Base-by-base conservation (phyloP, 2,329 filamentous ascomycete species). In the Podosphaera xanthii region DNA sequence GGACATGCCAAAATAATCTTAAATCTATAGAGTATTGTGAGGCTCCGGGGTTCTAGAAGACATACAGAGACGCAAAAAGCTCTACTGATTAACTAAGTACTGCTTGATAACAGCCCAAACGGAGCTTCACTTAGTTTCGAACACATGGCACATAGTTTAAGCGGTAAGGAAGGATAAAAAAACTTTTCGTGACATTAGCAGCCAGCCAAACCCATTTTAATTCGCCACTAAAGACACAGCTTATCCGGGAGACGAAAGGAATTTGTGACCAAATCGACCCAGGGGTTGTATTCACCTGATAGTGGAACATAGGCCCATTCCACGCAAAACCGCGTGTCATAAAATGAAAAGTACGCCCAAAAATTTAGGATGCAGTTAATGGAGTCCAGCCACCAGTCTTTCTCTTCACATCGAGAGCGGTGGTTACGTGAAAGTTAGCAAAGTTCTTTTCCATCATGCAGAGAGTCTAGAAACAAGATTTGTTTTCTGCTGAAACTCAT, bases 321-420 rank as follows among this genome's bases (percentile, higher is more conserved):
- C 67, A 68, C 68, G 64, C 66, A 65, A 66, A 65, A 65, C 67
- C 67, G 63, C 61, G 65, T 67, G 64, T 60, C 63, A 61, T 65
- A 63, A 66, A 67, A 65, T 64, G 63, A 64, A 66, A 62, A 62
- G 61, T 67, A 69, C 66, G 68, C 67, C 68, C 64, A 65, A 67
- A 66, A 66, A 65, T 66, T 64, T 67, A 66, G 63, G 61, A 65
- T 64, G 63, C 65, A 65, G 64, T 63, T 65, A 65, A 65, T 64
- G 64, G 66, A 66, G 65, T 61, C 67, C 66, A 66, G 66, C 68
- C 66, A 64, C 66, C 59, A 60, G 60, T 60, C 67, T 61, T 59
- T 66, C 66, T 65, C 62, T 59, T 65, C 62, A 63, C 61, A 64
- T 61, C 64, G 61, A 61, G 65, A 64, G 64, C 61, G 59, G 62